Base-by-base conservation (phyloP, 2,329 filamentous ascomycete species). In the Penicillium sp. region DNA sequence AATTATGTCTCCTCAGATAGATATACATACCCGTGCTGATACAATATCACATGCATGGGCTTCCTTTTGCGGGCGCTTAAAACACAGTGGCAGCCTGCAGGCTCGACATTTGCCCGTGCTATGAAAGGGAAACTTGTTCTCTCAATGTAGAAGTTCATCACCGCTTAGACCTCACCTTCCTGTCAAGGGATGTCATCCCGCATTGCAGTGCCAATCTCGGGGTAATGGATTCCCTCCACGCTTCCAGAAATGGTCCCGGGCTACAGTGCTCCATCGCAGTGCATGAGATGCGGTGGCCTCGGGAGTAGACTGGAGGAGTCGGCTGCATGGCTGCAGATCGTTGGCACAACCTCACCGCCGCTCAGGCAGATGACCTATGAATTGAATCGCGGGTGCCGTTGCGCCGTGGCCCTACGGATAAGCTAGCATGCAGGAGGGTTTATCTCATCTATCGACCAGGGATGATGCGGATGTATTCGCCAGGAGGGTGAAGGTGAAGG, bases 301-400 rank as follows among this genome's bases (percentile, higher is more conserved):
- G 44, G 49, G 41, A 52, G 24, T 15, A 29, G 30, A 40, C n/a
- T n/a, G n/a, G n/a, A n/a, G n/a, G n/a, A 46, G 43, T 52, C 49
- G 48, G 50, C 46, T 54, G 49, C 52, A 58, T 49, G 44, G 33
- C 43, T 52, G 47, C 46, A 47, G 56, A 58, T 58, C 51, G 46
- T 56, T 40, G 41, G 47, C 43, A 51, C 46, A 54, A 18, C 51
- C 34, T 46, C 32, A 46, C 46, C 44, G 34, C 24, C 52, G 18
- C 37, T 49, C 36, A 26, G 37, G 54, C 58, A 61, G 58, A 60
- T 62, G 60, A 61, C 54, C 45, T 54, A 53, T 47, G 46, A 60
- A 57, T 57, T 17, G 30, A 37, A 49, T 55, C 29, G 30, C 26
- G 39, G 24, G 39, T 42, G 23, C 17, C 39, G 20, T 39, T 8